Percentiles rank a stretch among this genome's conserved stretches.
Conservation (phyloP, 164 flowering plant species). For the Chimonanthus salicifolius region DNA sequence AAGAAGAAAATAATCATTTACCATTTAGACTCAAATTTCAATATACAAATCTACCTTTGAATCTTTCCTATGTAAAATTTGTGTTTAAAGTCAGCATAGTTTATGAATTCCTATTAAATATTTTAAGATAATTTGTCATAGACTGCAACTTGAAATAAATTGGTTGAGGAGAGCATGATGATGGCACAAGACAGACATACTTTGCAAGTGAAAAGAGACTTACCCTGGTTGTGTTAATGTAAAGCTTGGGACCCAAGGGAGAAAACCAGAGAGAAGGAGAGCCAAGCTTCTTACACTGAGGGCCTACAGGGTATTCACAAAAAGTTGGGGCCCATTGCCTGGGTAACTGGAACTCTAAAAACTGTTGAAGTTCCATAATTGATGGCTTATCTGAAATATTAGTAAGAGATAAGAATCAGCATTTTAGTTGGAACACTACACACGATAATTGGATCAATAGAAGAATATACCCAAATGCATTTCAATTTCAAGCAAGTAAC, state of each 20-base stretch:
- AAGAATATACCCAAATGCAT: too few relatives aligned
- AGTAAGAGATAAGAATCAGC: neutral
- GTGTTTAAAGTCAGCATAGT: too few relatives aligned
- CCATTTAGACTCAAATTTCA: too few relatives aligned
- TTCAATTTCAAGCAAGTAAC: neutral
- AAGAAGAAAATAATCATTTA: too few relatives aligned
- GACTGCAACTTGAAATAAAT: neutral
- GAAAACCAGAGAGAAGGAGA: conserved; percentile 70
- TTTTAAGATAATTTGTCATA: too few relatives aligned
- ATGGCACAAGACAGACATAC: neutral
- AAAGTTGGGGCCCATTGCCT: conserved; percentile 94
- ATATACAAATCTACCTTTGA: too few relatives aligned
- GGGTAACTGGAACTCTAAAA: conserved; percentile 84
- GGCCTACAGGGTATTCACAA: conserved; percentile 73
- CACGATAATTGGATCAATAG: too few relatives aligned
- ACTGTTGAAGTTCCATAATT: conserved; percentile 72
- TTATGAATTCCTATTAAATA: too few relatives aligned
- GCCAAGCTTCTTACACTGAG: conserved; percentile 40
- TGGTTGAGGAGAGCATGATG: neutral
- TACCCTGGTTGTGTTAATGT: conserved; percentile 69
- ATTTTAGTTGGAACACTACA: neutral
- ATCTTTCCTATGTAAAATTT: too few relatives aligned
- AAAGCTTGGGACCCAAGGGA: conserved; percentile 72
- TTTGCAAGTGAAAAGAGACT: conserved; percentile 1
- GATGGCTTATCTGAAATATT: conserved; percentile 76